These are phyloP conservation scores for Cudoniella acicularis DNA, from an alignment of 495 filamentous ascomycete genomes.

Conservation along the genomic window DNA sequence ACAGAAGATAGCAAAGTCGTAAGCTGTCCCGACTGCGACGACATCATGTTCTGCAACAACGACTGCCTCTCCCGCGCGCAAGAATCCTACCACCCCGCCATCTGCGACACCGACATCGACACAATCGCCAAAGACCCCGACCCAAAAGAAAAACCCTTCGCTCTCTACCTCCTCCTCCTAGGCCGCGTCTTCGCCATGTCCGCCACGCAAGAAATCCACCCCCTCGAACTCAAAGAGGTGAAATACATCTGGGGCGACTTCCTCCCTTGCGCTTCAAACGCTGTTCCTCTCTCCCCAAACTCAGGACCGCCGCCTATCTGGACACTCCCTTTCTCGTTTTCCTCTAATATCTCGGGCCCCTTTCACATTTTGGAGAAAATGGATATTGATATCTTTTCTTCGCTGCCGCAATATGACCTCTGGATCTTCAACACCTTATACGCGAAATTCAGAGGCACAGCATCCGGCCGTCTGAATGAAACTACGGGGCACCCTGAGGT, in stretches of 20 bases:
- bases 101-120: conserved; percentile 82
- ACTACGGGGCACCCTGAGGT: conserved; percentile 75
- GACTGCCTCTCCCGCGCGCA: conserved; percentile 70
- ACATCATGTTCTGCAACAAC: conserved; percentile 82
- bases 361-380: conserved; percentile 87
- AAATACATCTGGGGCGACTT: conserved; percentile 94
- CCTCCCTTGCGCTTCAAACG: conserved; percentile 43
- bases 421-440: conserved; percentile 94
- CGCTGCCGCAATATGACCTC: conserved; percentile 63
- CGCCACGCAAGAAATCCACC: conserved; percentile 74
- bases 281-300: conserved; percentile 43
- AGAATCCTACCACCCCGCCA: conserved; percentile 72
- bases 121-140: conserved; percentile 75
- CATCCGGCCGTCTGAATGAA: conserved; percentile 69
- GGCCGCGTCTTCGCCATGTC: conserved; percentile 82
- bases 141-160: conserved; percentile 64
- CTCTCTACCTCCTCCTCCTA: conserved; percentile 76
- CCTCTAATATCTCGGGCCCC: conserved; percentile 75
- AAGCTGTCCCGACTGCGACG: conserved; percentile 69
- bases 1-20: conserved; percentile 42
- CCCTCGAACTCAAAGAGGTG: conserved; percentile 76
- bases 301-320: conserved; percentile 52
- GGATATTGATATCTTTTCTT: conserved; percentile 78
- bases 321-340: conserved; percentile 86
- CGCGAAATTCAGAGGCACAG: conserved; percentile 89